Conservation (phyloP, 2,329 filamentous ascomycete genomes). For the Cercospora sp. region DNA sequence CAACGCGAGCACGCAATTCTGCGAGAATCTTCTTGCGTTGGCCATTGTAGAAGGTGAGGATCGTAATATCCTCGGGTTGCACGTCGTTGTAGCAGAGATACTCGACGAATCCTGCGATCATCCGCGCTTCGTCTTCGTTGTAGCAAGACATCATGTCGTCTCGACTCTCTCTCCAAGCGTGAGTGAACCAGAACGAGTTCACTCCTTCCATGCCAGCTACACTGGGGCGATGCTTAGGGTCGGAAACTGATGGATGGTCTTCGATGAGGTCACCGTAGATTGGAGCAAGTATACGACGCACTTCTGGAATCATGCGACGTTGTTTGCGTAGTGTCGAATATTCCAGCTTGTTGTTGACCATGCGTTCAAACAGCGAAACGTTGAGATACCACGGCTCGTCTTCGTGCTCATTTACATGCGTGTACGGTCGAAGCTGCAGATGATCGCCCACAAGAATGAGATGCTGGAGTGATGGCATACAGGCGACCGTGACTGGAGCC, state of each 20-base stretch:
- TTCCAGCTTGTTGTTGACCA: constrained; percentile 65
- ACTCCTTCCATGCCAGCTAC: constrained; percentile 64
- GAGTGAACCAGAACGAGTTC: constrained; percentile 63
- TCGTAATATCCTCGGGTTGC: constrained; percentile 63
- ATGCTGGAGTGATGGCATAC: constrained; percentile 63
- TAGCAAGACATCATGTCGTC: constrained; percentile 65
- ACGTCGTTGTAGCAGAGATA: constrained; percentile 72
- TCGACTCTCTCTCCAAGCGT: constrained; percentile 63
- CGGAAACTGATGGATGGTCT: constrained; percentile 59
- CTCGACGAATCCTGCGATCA: constrained; percentile 70
- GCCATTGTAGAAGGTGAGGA: constrained; percentile 86
- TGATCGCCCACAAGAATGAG: constrained; percentile 76
- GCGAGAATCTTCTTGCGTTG: constrained; percentile 67
- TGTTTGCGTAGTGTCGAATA: constrained; percentile 68
- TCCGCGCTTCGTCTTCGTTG: constrained; percentile 71
- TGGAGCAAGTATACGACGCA: constrained; percentile 59
- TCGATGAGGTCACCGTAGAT: constrained; percentile 60
- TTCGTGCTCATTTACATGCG: constrained; percentile 61
- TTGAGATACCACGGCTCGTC: constrained; percentile 65
- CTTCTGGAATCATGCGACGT: constrained; percentile 70
- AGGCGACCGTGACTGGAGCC: constrained; percentile 60
- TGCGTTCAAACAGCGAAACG: constrained; percentile 75
- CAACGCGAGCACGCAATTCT: constrained; percentile 40
- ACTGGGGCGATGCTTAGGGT: constrained; percentile 47
- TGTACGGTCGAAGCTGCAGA: constrained; percentile 69